Conservation (phyloP, 202 grass and related monocot species). For the Panicum virgatum region DNA sequence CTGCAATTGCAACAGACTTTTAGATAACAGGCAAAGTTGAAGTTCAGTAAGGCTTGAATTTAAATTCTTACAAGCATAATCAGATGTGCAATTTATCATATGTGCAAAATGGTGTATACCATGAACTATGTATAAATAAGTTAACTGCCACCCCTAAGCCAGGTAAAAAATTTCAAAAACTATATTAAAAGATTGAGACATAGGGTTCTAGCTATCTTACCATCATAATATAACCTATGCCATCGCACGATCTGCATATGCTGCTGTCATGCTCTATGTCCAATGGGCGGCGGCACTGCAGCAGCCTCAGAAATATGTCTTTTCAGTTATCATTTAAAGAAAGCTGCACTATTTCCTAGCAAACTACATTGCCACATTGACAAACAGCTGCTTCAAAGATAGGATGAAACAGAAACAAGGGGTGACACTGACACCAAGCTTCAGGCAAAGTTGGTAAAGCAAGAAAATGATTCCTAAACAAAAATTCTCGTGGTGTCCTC, state of each 20-base stretch:
- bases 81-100: background rate
- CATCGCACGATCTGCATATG: background rate
- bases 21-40: slow-evolving; percentile 2
- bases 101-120: background rate
- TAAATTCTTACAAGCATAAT: slow-evolving; percentile 6
- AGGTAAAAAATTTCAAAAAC: background rate
- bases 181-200: background rate
- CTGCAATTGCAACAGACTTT: background rate
- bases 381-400: background rate
- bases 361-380: background rate
- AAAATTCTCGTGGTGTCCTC: slow-evolving; percentile 24
- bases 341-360: slow-evolving; percentile 14
- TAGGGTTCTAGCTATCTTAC: slow-evolving; percentile 25
- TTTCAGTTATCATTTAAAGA: background rate
- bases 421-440: background rate
- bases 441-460: background rate
- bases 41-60: background rate
- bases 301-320: background rate
- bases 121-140: slow-evolving; percentile 9
- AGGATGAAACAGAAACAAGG: background rate
- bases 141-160: slow-evolving; percentile 2
- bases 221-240: background rate
- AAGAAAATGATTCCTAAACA: slow-evolving; percentile 12
- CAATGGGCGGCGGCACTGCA: background rate
- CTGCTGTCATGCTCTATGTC: background rate